A percentile compares a stretch with the other conserved stretches of the same genome.
phyloP scores from a whole-genome alignment of 2,329 filamentous ascomycete genomes.

The Cordyceps tenuipes region DNA sequence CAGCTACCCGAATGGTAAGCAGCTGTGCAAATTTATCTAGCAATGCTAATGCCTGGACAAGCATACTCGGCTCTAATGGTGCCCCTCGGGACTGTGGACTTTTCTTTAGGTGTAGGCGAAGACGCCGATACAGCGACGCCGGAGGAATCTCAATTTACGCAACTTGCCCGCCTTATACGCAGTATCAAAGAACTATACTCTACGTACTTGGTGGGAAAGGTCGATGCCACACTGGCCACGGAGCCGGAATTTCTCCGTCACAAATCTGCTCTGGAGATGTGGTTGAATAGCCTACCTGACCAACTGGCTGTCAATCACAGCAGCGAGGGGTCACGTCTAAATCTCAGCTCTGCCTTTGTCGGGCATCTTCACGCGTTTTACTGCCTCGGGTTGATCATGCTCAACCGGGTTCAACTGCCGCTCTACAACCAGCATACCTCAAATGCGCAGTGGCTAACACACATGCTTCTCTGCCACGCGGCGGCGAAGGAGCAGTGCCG shows the following conservation, averaged over 20 bases:
- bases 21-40: not conserved
- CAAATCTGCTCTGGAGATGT: not conserved
- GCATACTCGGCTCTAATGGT: not conserved
- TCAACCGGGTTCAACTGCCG: not conserved
- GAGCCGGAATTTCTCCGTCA: not conserved
- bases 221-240: not conserved
- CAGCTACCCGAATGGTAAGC: slow-evolving; percentile 1
- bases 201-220: not conserved
- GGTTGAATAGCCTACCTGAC: not conserved
- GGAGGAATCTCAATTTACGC: not conserved
- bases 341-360: not conserved
- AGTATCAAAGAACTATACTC: not conserved
- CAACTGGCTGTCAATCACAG: not conserved
- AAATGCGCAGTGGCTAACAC: not conserved
- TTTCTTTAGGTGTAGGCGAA: not conserved
- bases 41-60: not conserved
- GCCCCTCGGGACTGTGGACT: not conserved
- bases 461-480: not conserved
- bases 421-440: not conserved
- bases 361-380: not conserved
- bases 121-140: not conserved
- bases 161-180: not conserved
- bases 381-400: not conserved
- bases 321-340: not conserved
- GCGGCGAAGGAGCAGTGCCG: not conserved